phyloP scores from a whole-genome alignment of 495 filamentous ascomycete species.

The Penicillium waksmanii region DNA sequence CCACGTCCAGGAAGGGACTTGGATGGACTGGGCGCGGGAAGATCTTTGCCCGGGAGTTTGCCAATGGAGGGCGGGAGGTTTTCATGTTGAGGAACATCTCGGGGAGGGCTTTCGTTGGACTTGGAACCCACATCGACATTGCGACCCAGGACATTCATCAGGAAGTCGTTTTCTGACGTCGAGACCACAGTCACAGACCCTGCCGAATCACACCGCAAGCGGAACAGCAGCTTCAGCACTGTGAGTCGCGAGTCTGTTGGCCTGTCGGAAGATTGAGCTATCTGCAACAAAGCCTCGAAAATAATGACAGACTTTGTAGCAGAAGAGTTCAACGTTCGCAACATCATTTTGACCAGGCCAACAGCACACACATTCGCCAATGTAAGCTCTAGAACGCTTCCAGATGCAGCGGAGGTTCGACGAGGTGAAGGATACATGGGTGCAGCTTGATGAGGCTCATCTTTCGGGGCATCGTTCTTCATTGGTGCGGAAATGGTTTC shows the following conservation, averaged over 20 bases:
- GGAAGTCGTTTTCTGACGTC: slow-evolving; percentile 66
- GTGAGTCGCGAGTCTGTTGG: slow-evolving; percentile 72
- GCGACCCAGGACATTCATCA: slow-evolving; percentile 73
- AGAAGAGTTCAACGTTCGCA: slow-evolving; percentile 46
- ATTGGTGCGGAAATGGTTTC: slow-evolving; percentile 42
- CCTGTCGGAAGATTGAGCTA: slow-evolving; percentile 44
- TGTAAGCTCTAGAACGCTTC: slow-evolving; percentile 39
- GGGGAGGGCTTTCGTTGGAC: slow-evolving; percentile 26
- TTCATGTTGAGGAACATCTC: slow-evolving; percentile 32
- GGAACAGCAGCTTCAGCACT: slow-evolving; percentile 81
- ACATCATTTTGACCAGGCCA: slow-evolving; percentile 49
- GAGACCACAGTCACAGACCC: slow-evolving; percentile 69
- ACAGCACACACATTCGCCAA: slow-evolving; percentile 48
- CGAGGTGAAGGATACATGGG: slow-evolving; percentile 30
- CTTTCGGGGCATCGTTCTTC: slow-evolving; percentile 36
- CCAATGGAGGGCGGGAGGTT: slow-evolving; percentile 23
- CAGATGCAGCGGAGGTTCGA: slow-evolving; percentile 32
- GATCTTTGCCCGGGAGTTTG: slow-evolving; percentile 30
- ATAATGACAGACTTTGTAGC: slow-evolving; percentile 41
- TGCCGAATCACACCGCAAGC: slow-evolving; percentile 78
- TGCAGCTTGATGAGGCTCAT: slow-evolving; percentile 24
- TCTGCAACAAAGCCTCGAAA: slow-evolving; percentile 43
- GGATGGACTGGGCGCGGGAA: slow-evolving; percentile 24
- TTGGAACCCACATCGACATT: slow-evolving; percentile 52
- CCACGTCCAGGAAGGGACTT: slow-evolving; percentile 36